Evolutionary conservation across 495 filamentous ascomycete genomes (phyloP).

Genomic region (Elasticomyces elasticus): DNA sequence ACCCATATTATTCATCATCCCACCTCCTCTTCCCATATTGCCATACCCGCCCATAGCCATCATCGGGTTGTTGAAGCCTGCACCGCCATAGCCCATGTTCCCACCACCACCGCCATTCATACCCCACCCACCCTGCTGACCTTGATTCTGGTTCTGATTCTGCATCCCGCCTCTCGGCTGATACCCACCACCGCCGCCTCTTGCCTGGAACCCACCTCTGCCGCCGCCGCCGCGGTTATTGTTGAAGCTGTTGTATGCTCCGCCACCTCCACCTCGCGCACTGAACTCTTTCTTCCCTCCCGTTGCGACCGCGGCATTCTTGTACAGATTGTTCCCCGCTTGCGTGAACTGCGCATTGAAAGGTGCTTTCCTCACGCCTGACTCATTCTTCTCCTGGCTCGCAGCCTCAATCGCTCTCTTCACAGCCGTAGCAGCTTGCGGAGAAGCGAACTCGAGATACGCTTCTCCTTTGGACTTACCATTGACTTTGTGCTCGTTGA

Average conservation of each 20-base stretch:
- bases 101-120: conserved; percentile 21
- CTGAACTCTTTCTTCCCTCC: conserved; percentile 13
- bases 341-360: conserved; percentile 1
- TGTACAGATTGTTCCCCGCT: conserved; percentile 12
- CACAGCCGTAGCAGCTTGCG: conserved; percentile 74
- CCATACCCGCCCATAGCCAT: conserved; percentile 9
- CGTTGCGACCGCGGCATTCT: not conserved
- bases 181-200: conserved; percentile 16
- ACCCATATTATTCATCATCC: conserved; percentile 40
- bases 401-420: conserved; percentile 67
- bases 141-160: not conserved
- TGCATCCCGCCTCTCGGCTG: not conserved
- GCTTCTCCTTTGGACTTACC: conserved; percentile 97
- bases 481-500: conserved; percentile 97
- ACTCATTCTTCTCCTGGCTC: conserved; percentile 26
- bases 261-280: not conserved
- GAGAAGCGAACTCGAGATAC: conserved; percentile 73
- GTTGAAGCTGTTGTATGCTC: conserved; percentile 31
- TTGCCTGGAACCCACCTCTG: conserved; percentile 29
- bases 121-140: conserved; percentile 5
- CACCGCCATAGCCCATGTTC: conserved; percentile 16
- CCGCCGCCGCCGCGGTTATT: conserved; percentile 37
- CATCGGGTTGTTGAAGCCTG: conserved; percentile 20
- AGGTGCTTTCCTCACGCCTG: conserved; percentile 28
- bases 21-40: conserved; percentile 21